Percentiles rank a stretch among this genome's conserved stretches.
phyloP scores from a whole-genome alignment of 2,329 filamentous ascomycete species.

The Pseudodiploospora longispora region DNA sequence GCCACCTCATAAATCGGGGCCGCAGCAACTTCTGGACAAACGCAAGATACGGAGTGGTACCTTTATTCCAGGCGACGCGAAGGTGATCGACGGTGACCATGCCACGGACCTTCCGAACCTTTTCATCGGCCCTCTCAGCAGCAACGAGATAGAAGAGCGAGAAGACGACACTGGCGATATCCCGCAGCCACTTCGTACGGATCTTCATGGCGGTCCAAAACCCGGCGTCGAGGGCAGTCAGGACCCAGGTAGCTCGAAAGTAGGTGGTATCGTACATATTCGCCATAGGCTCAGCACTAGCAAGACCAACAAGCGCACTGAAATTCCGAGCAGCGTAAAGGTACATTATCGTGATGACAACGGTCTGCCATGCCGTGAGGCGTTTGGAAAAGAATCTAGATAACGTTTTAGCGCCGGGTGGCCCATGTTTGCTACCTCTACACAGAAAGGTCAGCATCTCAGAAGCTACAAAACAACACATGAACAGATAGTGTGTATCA shows the following conservation, averaged over 20 bases:
- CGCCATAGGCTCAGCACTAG: constrained; percentile 85
- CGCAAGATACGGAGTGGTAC: constrained; percentile 75
- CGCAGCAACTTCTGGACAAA: constrained; percentile 65
- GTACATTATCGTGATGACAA: constrained; percentile 80
- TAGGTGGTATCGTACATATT: constrained; percentile 90
- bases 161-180: constrained; percentile 76
- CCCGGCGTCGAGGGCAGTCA: constrained; percentile 88
- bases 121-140: constrained; percentile 91
- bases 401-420: constrained; percentile 62
- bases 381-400: constrained; percentile 62
- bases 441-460: neutral
- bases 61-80: constrained; percentile 91
- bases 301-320: constrained; percentile 81
- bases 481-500: neutral
- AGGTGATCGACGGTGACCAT: constrained; percentile 86
- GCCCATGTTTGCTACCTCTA: constrained; percentile 82
- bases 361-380: constrained; percentile 82
- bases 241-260: constrained; percentile 94
- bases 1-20: constrained; percentile 72
- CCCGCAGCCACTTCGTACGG: constrained; percentile 65
- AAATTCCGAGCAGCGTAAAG: constrained; percentile 91
- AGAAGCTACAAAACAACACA: neutral
- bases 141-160: constrained; percentile 86
- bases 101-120: constrained; percentile 82
- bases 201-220: constrained; percentile 99